phyloP scores from a whole-genome alignment of 1,139 yeast species.

The Sugiyamaella japonica region DNA sequence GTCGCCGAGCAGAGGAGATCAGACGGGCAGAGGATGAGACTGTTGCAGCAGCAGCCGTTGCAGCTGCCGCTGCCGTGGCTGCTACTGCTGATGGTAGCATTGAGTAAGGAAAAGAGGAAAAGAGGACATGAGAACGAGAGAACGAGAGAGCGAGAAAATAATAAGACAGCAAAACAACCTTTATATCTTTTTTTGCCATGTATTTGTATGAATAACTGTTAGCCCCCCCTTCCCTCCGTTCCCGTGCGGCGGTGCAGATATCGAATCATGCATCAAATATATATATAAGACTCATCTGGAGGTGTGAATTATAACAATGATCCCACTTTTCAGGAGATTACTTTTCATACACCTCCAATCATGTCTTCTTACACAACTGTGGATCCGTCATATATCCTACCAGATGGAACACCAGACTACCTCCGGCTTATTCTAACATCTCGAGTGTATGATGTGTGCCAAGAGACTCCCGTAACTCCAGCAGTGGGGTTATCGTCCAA shows the following conservation, averaged over 20 bases:
- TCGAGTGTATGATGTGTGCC: conserved; percentile 89
- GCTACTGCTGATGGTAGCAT: neutral
- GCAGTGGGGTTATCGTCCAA: conserved; percentile 77
- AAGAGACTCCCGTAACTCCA: conserved; percentile 79
- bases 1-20: conserved; percentile 4
- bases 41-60: conserved; percentile 11
- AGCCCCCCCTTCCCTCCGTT: too few relatives aligned
- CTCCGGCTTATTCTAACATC: conserved; percentile 86
- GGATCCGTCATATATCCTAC: conserved; percentile 11
- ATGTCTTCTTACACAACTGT: conserved; percentile 3
- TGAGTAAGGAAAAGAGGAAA: too few relatives aligned
- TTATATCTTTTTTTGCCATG: too few relatives aligned
- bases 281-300: conserved; percentile 6
- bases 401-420: conserved; percentile 71
- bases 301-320: neutral
- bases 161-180: too few relatives aligned
- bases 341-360: neutral
- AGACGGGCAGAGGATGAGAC: conserved; percentile 11
- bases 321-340: neutral
- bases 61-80: conserved; percentile 8
- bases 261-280: neutral
- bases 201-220: too few relatives aligned
- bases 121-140: too few relatives aligned
- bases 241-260: conserved; percentile 9
- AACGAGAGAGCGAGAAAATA: too few relatives aligned